phyloP scores from a whole-genome alignment of 805 yeast species.

The Saccharomycopsis vini region DNA sequence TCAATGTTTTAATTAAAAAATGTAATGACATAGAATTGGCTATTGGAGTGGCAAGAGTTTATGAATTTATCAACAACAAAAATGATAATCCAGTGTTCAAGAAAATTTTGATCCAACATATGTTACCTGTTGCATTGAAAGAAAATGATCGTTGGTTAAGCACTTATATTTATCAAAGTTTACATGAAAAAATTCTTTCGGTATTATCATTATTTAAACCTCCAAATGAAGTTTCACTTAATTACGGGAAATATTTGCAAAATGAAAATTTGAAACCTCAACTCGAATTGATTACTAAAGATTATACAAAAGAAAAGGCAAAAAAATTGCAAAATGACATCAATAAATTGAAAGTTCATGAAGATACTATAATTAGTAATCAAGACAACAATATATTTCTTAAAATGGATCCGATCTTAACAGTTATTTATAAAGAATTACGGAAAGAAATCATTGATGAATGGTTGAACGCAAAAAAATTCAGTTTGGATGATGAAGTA shows the following conservation, averaged over 20 bases:
- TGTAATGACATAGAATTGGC: constrained; percentile 66
- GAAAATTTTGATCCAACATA: constrained; percentile 37
- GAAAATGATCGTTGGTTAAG: constrained; percentile 73
- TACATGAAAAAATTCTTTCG: constrained; percentile 40
- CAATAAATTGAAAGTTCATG: no score
- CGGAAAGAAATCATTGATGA: constrained; percentile 38
- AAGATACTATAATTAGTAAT: not conserved
- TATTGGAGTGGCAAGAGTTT: constrained; percentile 69
- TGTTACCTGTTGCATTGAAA: constrained; percentile 49
- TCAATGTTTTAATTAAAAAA: constrained; percentile 61
- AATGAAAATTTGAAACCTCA: not conserved
- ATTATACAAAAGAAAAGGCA: not conserved
- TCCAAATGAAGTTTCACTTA: constrained; percentile 27
- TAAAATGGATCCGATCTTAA: constrained; percentile 76
- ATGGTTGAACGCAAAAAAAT: not conserved
- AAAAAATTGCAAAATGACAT: not conserved
- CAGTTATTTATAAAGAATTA: constrained; percentile 54
- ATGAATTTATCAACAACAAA: constrained; percentile 30
- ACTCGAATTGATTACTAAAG: not conserved
- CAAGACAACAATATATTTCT: constrained; percentile 34
- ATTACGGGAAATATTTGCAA: not conserved
- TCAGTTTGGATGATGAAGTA: not conserved
- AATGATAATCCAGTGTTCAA: constrained; percentile 41
- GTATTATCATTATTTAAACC: constrained; percentile 58
- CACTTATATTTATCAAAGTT: constrained; percentile 73